Evolutionary conservation across 441 rosid genomes (phyloP), one percentile per base, ranked within the genome.

Genomic region (Corymbia calophylla): DNA sequence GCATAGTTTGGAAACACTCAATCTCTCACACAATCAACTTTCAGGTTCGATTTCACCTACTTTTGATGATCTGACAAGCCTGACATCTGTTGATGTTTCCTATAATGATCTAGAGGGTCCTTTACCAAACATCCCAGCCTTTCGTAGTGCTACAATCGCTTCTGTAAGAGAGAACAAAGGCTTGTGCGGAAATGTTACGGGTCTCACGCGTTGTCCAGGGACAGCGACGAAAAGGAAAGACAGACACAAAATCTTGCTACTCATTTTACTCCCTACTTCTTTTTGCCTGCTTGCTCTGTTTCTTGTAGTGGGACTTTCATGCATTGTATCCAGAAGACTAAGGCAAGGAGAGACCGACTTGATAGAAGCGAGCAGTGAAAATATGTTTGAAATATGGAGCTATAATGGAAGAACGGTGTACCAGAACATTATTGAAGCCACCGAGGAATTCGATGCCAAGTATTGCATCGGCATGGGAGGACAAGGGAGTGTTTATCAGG

Each of bases 71-170:
- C 35, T 92, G 87, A 53, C 32, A 5, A 44, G 91, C 29, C 54
- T 92, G 77, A 10, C 2, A 17, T 7, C n/a, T 68, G 27, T 68
- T 2, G 80, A 68, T 68, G 47, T 18, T 32, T 68, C 80, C 11
- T 32, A 32, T 32, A 93, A 93, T 27, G 77, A 90, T 39, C 53
- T 93, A 44, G 32, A 51, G 27, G 95, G 95, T 54, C 92, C 89
- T 7, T n/a, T 93, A 70, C 94, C 95, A 4, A 58, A 91, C 87
- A 93, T 29, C 80, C 84, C 92, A 55, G 92, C 93, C 17, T 93
- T 94, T 87, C 84, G 51, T 29, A 54, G 88, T 4, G 92, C 93
- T 62, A 13, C 91, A 7, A 7, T 80, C 5, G 73, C 66, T 29
- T 91, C 88, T 39, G 53, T 93, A 14, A 44, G 80, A 58, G 93